Evolutionary conservation across 371 early-diverging fungal genomes (phyloP).

Genomic region (Mucor piriformis): DNA sequence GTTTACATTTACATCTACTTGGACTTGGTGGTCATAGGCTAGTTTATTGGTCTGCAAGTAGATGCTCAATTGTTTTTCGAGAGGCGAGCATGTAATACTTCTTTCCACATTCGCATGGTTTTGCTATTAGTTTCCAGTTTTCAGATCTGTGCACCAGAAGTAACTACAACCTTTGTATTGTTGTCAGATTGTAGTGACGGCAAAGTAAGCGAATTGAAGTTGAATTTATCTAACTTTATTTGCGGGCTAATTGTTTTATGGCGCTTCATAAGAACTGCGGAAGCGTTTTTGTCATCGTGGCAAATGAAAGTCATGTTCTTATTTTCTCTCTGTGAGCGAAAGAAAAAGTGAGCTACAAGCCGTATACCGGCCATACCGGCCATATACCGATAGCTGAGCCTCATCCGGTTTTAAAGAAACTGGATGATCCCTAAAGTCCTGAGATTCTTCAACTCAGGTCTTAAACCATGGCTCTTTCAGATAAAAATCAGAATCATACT

Average conservation of each 20-base stretch:
- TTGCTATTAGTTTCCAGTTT: background rate
- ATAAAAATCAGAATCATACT: too few relatives aligned
- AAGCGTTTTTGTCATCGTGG: constrained; percentile 2
- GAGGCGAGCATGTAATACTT: constrained; percentile 4
- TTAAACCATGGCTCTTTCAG: too few relatives aligned
- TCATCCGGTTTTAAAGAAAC: too few relatives aligned
- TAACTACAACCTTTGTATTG: constrained; percentile 9
- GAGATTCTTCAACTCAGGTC: too few relatives aligned
- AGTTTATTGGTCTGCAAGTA: constrained; percentile 14
- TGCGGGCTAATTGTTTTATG: constrained; percentile 7
- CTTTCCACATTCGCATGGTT: background rate
- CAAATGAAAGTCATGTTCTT: too few relatives aligned
- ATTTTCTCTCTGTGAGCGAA: too few relatives aligned
- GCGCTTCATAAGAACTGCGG: constrained; percentile 5
- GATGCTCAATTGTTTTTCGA: constrained; percentile 12
- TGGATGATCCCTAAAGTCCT: too few relatives aligned
- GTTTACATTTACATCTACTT: background rate
- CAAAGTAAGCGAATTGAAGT: constrained; percentile 14
- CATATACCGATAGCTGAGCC: too few relatives aligned
- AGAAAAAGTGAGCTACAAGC: too few relatives aligned
- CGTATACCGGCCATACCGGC: too few relatives aligned
- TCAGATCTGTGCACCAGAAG: constrained; percentile 15
- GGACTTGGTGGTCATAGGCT: constrained; percentile 9
- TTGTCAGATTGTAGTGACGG: constrained; percentile 6
- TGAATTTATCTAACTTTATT: constrained; percentile 4